These are phyloP conservation scores for Stemphylium beticola DNA, from an alignment of 2,329 filamentous ascomycete species.

Conservation along the genomic window DNA sequence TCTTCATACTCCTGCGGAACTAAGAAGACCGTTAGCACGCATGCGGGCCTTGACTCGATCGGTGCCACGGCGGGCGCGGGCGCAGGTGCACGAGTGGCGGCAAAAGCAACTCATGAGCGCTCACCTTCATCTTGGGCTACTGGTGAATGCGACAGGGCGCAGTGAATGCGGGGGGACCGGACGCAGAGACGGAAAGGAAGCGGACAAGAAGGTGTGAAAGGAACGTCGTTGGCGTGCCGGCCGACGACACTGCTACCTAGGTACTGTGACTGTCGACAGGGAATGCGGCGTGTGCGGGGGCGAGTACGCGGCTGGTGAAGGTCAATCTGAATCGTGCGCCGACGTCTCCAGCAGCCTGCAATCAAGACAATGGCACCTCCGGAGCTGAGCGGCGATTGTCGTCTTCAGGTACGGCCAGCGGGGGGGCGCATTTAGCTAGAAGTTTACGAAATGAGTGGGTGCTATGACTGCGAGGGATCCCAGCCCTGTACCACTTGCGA, in stretches of 20 bases:
- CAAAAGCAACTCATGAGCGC: constrained; percentile 3
- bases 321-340: constrained; percentile 3
- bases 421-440: constrained; percentile 8
- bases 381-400: constrained; percentile 2
- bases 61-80: background rate
- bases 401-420: constrained; percentile 8
- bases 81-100: constrained; percentile 12
- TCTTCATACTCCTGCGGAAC: constrained; percentile 87
- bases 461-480: constrained; percentile 12
- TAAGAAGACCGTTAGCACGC: constrained; percentile 40
- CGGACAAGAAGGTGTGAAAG: constrained; percentile 8
- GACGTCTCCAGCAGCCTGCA: constrained; percentile 1
- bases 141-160: constrained; percentile 10
- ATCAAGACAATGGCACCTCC: background rate
- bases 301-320: constrained; percentile 11
- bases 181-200: constrained; percentile 10
- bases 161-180: constrained; percentile 17
- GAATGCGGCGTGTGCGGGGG: constrained; percentile 17
- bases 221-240: background rate
- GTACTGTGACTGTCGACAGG: constrained; percentile 6
- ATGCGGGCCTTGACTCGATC: constrained; percentile 27
- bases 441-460: constrained; percentile 13
- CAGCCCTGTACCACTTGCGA: constrained; percentile 13
- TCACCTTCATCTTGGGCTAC: constrained; percentile 27
- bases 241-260: background rate